Evolutionary conservation across 495 filamentous ascomycete genomes (phyloP).

Genomic region (Neurospora sp.): DNA sequence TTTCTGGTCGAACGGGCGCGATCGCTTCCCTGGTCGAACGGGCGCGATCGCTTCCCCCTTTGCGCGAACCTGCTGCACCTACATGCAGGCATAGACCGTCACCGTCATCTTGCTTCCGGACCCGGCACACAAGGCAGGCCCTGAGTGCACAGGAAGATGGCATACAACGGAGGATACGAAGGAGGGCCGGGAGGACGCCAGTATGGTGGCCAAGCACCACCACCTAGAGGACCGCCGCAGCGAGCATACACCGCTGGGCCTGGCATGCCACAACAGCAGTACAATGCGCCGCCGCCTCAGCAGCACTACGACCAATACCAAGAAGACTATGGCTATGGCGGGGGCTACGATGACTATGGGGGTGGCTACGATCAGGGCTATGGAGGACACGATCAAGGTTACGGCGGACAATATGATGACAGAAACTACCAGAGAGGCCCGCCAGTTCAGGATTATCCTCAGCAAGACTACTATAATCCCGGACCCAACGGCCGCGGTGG

Average conservation of each 20-base stretch:
- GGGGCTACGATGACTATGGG: slow-evolving; percentile 39
- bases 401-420: slow-evolving; percentile 31
- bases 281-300: slow-evolving; percentile 37
- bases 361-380: slow-evolving; percentile 32
- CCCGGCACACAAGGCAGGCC: slow-evolving; percentile 4
- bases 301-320: slow-evolving; percentile 38
- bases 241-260: slow-evolving; percentile 30
- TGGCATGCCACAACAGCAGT: slow-evolving; percentile 35
- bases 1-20: background rate
- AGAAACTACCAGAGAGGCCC: slow-evolving; percentile 39
- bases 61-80: background rate
- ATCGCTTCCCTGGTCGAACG: background rate
- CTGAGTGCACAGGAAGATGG: slow-evolving; percentile 21
- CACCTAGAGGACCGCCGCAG: slow-evolving; percentile 39
- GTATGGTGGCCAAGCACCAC: slow-evolving; percentile 37
- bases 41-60: background rate
- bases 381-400: slow-evolving; percentile 18
- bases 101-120: background rate
- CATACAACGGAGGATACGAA: slow-evolving; percentile 39
- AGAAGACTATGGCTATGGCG: slow-evolving; percentile 43
- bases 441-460: slow-evolving; percentile 40
- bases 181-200: slow-evolving; percentile 28
- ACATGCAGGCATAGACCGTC: background rate
- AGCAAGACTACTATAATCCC: slow-evolving; percentile 42
- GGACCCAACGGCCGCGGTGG: slow-evolving; percentile 24